Evolutionary conservation across 2,329 filamentous ascomycete species (phyloP), one percentile per base, ranked within the genome.

Genomic region (Botryosphaeria dothidea): DNA sequence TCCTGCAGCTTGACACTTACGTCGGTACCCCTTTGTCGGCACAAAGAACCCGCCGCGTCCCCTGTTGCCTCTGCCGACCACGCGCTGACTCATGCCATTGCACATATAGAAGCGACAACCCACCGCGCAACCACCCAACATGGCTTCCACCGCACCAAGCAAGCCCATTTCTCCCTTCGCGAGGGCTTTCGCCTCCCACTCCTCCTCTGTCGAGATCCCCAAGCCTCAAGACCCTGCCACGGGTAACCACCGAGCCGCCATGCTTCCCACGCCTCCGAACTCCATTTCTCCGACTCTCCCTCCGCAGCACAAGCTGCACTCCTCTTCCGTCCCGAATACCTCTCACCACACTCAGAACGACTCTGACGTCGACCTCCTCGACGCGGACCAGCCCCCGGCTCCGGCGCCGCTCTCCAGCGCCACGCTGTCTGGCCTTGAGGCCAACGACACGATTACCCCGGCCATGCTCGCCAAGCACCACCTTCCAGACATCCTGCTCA

Each of bases 231-330:
- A 77, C 69, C 71, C 69, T 67, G 68, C 68, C 65, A 70, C 70
- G 65, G 65, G 63, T 57, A 60, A 66, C 67, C 67, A 67, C 62
- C 64, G 62, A 43, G 38, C 62, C 58, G 36, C 67, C 68, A 83
- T 87, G 77, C 88, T 97, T 74, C 92, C 91, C 68, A 97, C 94
- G 77, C 94, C 94, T 75, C 94, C 94, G 67, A 96, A 94, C 83
- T 97, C 93, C 79, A 93, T 97, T 77, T 97, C 93, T 67, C 94
- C 94, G 56, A 90, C 88, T 71, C 85, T 97, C 70, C 89, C 90
- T 72, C 92, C 93, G 66, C 63, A 65, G 54, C 92, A 94, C 73
- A 90, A 90, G 73, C 87, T 91, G 75, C 91, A 90, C 78, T 66
- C 82, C 84, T 82, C 56, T 74, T 78, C 69, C 78, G 81, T 66